Evolutionary conservation across 495 filamentous ascomycete genomes (phyloP).

Genomic region (Evansstolkia leycettana): DNA sequence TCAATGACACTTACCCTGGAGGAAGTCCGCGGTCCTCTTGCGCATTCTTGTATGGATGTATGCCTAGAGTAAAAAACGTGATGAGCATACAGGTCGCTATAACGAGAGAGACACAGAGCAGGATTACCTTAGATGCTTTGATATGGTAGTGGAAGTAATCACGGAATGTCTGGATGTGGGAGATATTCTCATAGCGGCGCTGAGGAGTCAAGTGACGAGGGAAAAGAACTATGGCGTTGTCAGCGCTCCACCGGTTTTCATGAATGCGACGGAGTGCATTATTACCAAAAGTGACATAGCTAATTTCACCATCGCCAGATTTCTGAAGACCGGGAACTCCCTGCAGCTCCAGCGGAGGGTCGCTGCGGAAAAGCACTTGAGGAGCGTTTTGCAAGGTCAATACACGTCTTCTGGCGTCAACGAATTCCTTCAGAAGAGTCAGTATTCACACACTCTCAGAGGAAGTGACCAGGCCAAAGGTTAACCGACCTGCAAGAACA

Average conservation of each 20-base stretch:
- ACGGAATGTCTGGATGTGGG: slow-evolving; percentile 98
- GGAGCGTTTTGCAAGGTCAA: slow-evolving; percentile 90
- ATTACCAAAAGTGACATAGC: slow-evolving; percentile 95
- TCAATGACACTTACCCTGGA: slow-evolving; percentile 56
- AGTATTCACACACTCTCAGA: neutral
- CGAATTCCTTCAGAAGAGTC: slow-evolving; percentile 66
- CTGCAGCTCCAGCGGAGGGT: slow-evolving; percentile 84
- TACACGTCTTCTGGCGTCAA: slow-evolving; percentile 76
- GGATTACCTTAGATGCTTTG: slow-evolving; percentile 80
- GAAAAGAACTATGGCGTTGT: slow-evolving; percentile 67
- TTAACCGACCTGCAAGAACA: slow-evolving; percentile 58
- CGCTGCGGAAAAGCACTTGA: slow-evolving; percentile 93
- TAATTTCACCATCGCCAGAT: slow-evolving; percentile 63
- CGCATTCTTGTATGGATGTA: slow-evolving; percentile 99
- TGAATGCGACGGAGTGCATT: neutral
- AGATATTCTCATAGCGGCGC: slow-evolving; percentile 86
- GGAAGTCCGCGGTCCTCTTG: slow-evolving; percentile 90
- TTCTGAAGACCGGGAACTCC: slow-evolving; percentile 70
- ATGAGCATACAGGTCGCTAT: slow-evolving; percentile 2
- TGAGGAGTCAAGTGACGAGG: slow-evolving; percentile 85
- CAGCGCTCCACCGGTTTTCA: too few species aligned
- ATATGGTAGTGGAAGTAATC: slow-evolving; percentile 99
- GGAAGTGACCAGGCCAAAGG: neutral
- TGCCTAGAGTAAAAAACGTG: slow-evolving; percentile 38
- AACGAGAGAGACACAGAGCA: too few species aligned